phyloP scores from a whole-genome alignment of 2,329 filamentous ascomycete species.

The Westerdykella ornata region DNA sequence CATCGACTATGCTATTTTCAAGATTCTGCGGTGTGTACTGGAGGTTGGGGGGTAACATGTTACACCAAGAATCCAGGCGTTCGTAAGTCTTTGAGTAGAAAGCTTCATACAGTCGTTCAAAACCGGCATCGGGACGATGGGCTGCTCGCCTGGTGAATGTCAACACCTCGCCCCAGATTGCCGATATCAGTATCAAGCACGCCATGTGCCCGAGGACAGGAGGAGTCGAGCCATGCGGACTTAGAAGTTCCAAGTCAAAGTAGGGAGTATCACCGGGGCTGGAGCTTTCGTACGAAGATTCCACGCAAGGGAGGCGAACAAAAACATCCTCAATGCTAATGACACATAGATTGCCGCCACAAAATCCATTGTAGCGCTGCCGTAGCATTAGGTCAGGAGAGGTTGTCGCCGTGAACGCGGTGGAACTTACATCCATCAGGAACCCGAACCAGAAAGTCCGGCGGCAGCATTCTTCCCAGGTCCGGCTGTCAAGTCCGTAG shows the following conservation, averaged over 20 bases:
- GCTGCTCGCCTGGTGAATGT: conserved; percentile 52
- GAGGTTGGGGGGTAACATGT: conserved; percentile 51
- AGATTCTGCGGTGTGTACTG: conserved; percentile 53
- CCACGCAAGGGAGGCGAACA: conserved; percentile 57
- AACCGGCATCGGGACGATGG: conserved; percentile 40
- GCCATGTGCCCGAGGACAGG: conserved; percentile 48
- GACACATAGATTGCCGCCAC: conserved; percentile 45
- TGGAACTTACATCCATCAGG: conserved; percentile 55
- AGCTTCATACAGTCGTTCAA: conserved; percentile 43
- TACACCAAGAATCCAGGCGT: conserved; percentile 54
- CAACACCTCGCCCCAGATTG: conserved; percentile 60
- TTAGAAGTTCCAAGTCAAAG: conserved; percentile 51
- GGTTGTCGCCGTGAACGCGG: conserved; percentile 25
- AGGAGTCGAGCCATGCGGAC: conserved; percentile 24
- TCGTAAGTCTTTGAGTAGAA: conserved; percentile 50
- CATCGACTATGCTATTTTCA: conserved; percentile 47
- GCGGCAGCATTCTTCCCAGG: conserved; percentile 59
- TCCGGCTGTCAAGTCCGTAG: conserved; percentile 52
- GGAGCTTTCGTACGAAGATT: conserved; percentile 56
- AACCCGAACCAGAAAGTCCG: conserved; percentile 68
- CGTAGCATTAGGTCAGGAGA: conserved; percentile 24
- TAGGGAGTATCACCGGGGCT: conserved; percentile 52
- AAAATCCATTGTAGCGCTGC: conserved; percentile 55
- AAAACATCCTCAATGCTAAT: conserved; percentile 61
- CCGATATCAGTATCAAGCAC: conserved; percentile 55